phyloP scores from a whole-genome alignment of 495 filamentous ascomycete genomes.

The Bacidia gigantensis region DNA sequence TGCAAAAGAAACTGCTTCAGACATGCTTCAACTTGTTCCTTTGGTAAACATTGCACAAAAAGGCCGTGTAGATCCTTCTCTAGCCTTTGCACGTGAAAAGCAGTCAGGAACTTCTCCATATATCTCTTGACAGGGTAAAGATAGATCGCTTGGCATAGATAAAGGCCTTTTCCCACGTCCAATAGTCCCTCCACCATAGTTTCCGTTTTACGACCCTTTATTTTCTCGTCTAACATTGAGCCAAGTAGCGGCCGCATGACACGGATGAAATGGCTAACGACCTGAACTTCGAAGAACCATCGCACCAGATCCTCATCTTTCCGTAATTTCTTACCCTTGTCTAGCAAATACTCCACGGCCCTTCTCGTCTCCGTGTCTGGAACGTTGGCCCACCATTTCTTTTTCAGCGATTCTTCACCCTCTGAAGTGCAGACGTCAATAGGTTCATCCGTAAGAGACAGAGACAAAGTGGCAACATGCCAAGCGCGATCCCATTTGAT shows the following conservation, averaged over 20 bases:
- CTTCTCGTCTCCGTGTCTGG: constrained; percentile 7
- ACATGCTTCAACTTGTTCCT: constrained; percentile 33
- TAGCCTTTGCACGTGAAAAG: constrained; percentile 34
- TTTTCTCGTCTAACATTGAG: constrained; percentile 21
- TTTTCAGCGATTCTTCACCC: constrained; percentile 9
- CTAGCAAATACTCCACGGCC: constrained; percentile 12
- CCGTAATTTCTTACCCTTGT: constrained; percentile 10
- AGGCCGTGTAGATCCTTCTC: constrained; percentile 50
- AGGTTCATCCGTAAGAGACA: constrained; percentile 38
- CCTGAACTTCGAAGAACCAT: constrained; percentile 41
- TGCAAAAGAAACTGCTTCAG: constrained; percentile 39
- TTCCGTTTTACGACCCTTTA: background rate
- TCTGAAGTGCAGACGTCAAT: constrained; percentile 5
- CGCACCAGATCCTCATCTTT: constrained; percentile 27
- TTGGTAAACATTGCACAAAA: constrained; percentile 48
- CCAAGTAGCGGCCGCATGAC: constrained; percentile 28
- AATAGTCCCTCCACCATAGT: constrained; percentile 15
- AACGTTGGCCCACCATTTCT: constrained; percentile 15
- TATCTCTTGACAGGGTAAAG: constrained; percentile 31
- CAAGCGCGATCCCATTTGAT: constrained; percentile 53
- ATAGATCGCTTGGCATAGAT: constrained; percentile 34
- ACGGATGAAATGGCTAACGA: constrained; percentile 35
- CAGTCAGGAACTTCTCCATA: constrained; percentile 24
- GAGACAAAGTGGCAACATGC: constrained; percentile 49
- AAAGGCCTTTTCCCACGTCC: constrained; percentile 29